phyloP scores from a whole-genome alignment of 257 asterid genomes.

The Henckelia pumila region DNA sequence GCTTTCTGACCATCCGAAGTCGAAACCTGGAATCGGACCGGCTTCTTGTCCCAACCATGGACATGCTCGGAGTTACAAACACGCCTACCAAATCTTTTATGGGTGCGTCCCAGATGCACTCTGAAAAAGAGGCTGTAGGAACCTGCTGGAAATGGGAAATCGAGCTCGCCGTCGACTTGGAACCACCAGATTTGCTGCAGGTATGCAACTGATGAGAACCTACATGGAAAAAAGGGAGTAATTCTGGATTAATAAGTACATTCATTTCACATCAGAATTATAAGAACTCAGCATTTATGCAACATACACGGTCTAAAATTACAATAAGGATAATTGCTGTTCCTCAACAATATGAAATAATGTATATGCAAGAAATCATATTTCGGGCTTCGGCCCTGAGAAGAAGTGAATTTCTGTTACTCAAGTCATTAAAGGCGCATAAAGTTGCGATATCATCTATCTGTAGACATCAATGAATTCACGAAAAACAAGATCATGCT shows the following conservation, averaged over 20 bases:
- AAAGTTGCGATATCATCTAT: not conserved
- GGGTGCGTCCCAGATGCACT: conserved; percentile 66
- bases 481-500: too few species aligned
- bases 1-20: conserved; percentile 79
- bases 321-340: too few species aligned
- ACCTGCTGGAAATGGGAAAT: conserved; percentile 81
- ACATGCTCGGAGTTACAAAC: conserved; percentile 65
- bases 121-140: conserved; percentile 76
- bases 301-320: not conserved
- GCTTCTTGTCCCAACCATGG: conserved; percentile 92
- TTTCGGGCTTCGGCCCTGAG: not conserved
- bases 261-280: not conserved
- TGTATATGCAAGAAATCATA: conserved; percentile 3
- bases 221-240: conserved; percentile 25
- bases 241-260: too few species aligned
- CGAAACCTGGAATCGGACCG: conserved; percentile 66
- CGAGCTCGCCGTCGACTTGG: conserved; percentile 81
- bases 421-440: not conserved
- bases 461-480: not conserved
- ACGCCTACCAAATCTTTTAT: conserved; percentile 64
- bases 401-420: not conserved
- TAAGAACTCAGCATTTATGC: not conserved
- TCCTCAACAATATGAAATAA: too few species aligned
- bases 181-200: conserved; percentile 99
- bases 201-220: conserved; percentile 76